phyloP scores from a whole-genome alignment of 1,284 basidiomycete genomes.

The Irpex sp. region DNA sequence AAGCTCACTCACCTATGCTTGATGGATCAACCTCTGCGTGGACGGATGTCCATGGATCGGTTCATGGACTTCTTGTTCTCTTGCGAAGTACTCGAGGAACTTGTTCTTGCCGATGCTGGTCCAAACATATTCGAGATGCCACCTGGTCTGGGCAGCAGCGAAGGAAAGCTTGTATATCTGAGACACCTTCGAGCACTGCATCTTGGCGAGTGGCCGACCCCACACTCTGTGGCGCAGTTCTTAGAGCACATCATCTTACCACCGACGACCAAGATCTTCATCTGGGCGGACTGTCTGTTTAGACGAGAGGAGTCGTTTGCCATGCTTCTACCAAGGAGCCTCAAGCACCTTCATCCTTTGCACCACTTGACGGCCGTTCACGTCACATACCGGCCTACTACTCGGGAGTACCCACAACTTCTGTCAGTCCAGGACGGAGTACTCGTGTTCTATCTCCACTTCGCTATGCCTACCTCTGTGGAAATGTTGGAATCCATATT shows the following conservation, averaged over 20 bases:
- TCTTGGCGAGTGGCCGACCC: constrained; percentile 13
- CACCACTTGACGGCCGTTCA: constrained; percentile 12
- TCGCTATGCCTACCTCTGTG: constrained; percentile 3
- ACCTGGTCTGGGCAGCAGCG: background rate
- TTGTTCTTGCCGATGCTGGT: constrained; percentile 21
- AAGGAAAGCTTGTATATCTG: constrained; percentile 10
- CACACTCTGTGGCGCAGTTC: constrained; percentile 7
- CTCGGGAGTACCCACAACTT: constrained; percentile 11
- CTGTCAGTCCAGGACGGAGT: constrained; percentile 13
- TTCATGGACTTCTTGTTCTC: constrained; percentile 20
- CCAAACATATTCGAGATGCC: constrained; percentile 7
- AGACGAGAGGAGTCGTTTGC: constrained; percentile 6
- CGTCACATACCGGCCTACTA: constrained; percentile 8
- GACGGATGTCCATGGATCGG: constrained; percentile 15
- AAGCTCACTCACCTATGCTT: constrained; percentile 23
- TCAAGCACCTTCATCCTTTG: constrained; percentile 10
- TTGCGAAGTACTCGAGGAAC: constrained; percentile 18
- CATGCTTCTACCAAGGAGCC: constrained; percentile 12
- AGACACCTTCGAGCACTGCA: constrained; percentile 15
- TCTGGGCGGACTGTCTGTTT: constrained; percentile 15
- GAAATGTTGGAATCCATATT: constrained; percentile 9
- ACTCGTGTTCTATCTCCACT: constrained; percentile 14
- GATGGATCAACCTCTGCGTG: constrained; percentile 13
- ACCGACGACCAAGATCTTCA: constrained; percentile 6
- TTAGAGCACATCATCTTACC: constrained; percentile 15